Evolutionary conservation across 1,284 basidiomycete genomes (phyloP), one percentile per base, ranked within the genome.

Genomic region (Fomes fomentarius): DNA sequence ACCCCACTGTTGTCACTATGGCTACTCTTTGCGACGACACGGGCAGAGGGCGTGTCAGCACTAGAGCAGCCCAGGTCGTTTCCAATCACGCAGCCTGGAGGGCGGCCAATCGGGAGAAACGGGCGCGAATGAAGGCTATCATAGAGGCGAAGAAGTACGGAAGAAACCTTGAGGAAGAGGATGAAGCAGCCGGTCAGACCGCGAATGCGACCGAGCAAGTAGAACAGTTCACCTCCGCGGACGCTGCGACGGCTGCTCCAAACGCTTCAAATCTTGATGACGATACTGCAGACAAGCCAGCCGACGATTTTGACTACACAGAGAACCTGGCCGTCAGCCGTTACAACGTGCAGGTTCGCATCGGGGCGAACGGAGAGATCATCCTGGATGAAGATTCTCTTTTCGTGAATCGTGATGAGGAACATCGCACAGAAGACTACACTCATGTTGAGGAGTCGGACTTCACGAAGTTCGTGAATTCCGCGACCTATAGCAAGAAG

Each of bases 371-470:
- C 63, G 91, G 91, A 42, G 85, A 91, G 68, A 87, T 88, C 4
- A 82, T 93, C 46, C 80, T 94, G 47, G 90, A 94, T 63, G 89
- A 93, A 68, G 83, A 89, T 30, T 91, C 89, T 14, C 72, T 93
- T 14, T 83, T 86, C 52, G 86, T 93, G 31, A 89, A 92, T 63
- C 82, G 88, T 14, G 75, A 78, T 46, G 74, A 76, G 30, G 85
- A 84, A 25, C 79, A 83, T 47, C 84, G 85, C 40, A 87, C 85
- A 2, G 77, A 81, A 14, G 77, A 82, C 49, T 91, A 92, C 68
- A 89, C 87, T 3, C 88, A 92, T 57, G 78, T 95, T 24, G 87
- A 93, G 51, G 93, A 95, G 68, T 89, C 88, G 0, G 92, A 94
- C 63, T 77, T 81, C 47, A 86, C 85, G 12, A 89, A 91, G 65